Base-by-base conservation (phyloP, 1,284 basidiomycete genomes). In the Laetiporus sulphureus region DNA sequence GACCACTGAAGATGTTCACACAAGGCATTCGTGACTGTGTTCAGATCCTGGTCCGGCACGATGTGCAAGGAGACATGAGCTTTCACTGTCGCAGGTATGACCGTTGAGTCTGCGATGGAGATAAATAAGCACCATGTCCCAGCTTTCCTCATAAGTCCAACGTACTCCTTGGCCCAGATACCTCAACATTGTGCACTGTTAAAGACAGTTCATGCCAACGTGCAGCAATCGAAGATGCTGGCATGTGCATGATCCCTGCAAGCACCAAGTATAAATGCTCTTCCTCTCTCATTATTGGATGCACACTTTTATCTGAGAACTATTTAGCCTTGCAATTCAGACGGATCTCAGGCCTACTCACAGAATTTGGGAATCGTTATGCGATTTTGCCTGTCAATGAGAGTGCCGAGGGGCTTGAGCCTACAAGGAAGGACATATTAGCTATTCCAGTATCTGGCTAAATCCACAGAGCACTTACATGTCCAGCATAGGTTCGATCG, bases 21-120 rank as follows among this genome's bases (percentile, higher is more conserved):
- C 20, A 98, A 65, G 2, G 76, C 67, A 7, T 66, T 63, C 2
- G 81, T 76, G 47, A 96, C 83, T 4, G 67, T 70, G 7, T 84
- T 75, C 3, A 96, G 66, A 44, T 86, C 77, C 63, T 96, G 95
- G 58, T 98, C 91, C 0, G 95, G 95, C 0, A 99, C 95, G 49
- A 97, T 84, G 18, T 94, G 86, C 45, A 97, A 65, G 2, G 90
- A 92, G 8, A 95, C 73, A 50, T 90, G 83, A 1, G 91, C 81
- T 25, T 74, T 77, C 15, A 94, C 90, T 11, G 71, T 74, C 3
- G 81, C 76, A 0, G 93, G 91, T 36, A 97, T 97, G 43, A 95
- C 81, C 1, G 92, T 94, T 10, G 87, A 71, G 56, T 87, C 83
- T 91, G 51, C 11, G 3, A 20, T 20, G 30, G 27, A 30, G 23